Base-by-base conservation (phyloP, 257 asterid genomes). In the Solanum pimpinellifolium region DNA sequence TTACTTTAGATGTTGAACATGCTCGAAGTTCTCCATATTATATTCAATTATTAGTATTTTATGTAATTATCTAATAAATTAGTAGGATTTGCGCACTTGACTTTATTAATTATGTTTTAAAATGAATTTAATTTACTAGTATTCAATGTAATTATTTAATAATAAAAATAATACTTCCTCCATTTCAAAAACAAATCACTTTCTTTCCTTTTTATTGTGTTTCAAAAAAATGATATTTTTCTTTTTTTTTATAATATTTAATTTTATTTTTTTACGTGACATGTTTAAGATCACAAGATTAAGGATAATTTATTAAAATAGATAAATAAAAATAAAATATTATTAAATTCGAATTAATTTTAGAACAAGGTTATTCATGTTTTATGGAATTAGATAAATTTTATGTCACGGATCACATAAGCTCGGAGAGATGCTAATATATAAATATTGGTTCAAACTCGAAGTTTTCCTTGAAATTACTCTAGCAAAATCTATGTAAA, bases 391-490 rank as follows among this genome's bases (percentile, higher is more conserved):
- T 65, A 65, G 66, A 59, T 60, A 21, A 60, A 60, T 21, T 21
- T 21, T 60, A 60, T 60, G 68, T 60, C 3, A 4, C 27, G 68
- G 68, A 59, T 59, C 3, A 59, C 13, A 20, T 59, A 56, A 2
- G 25, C 25, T 59, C 66, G 16, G 33, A n/a, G 33, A n/a, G 33
- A 65, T n/a, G 72, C 33, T 65, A n/a, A 65, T 65, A 11, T 11
- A n/a, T 65, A 65, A 65, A 65, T n/a, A 81, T 49, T 81, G 66
- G 44, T 81, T 81, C 85, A 27, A 80, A 80, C 42, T 80, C 6
- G 27, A 80, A 16, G 69, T 20, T 49, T 47, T 31, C 69, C 20
- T 18, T 31, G 85, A 49, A 49, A 29, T 49, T 81, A 47, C 85
- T 81, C 27, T 33, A 5, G 46, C 69, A 81, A 49, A 49, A 11